Evolutionary conservation across 2,329 filamentous ascomycete species (phyloP), one percentile per base, ranked within the genome.

Genomic region (Colletotrichum liriopes): DNA sequence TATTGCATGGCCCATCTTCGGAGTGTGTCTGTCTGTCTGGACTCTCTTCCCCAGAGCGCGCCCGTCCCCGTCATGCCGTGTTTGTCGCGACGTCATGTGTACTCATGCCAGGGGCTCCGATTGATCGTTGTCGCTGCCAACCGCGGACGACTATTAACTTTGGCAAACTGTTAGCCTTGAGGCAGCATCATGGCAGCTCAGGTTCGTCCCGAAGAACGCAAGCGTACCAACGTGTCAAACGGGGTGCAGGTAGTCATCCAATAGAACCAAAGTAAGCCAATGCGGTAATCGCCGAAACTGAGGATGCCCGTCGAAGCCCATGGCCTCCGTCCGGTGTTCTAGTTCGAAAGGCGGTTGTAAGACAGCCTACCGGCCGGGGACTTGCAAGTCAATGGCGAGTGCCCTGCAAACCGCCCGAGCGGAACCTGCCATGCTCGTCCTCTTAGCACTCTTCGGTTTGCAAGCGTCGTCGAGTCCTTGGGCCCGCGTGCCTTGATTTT

Each of bases 391-490:
- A 37, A 29, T 32, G 35, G 47, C 37, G 37, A 49, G 29, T 52
- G 32, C 45, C 32, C 47, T n/a, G 26, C 26, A 39, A 61, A 55
- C 55, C 55, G 61, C 54, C 47, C 62, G 41, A 66, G 20, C 18
- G 47, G 45, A 35, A 39, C 29, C 23, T 60, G 8, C n/a, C 39
- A 55, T 49, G 45, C n/a, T 70, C 41, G n/a, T 47, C 54, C n/a
- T 35, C 32, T 32, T 66, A 62, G 62, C 49, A 23, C 52, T 16
- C 66, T 58, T 37, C 35, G 8, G 8, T 29, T 60, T 70, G 67
- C 67, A 70, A 65, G 45, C 63, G 49, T 67, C 51, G 47, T 43
- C 39, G 49, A 60, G 45, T 51, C 39, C 47, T 71, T 55, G 56
- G 35, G 35, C 43, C 52, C 37, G 65, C 58, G 26, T 68, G 65